Conservation (phyloP, 768 basidiomycete species). For the Naganishia friedmannii region DNA sequence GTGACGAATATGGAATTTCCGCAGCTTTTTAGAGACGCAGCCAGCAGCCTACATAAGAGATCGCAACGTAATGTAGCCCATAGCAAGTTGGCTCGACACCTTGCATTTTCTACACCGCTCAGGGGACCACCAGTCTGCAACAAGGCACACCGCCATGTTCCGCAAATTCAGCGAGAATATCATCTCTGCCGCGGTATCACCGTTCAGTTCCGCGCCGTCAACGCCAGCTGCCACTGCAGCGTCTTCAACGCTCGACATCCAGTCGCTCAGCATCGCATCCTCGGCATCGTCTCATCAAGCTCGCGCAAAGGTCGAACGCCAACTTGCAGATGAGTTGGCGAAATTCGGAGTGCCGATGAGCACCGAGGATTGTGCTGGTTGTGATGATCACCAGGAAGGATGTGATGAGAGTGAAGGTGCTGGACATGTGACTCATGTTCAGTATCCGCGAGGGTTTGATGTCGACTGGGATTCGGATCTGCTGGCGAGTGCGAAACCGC, state of each 20-base stretch:
- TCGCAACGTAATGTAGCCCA: no score
- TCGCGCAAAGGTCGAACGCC: conserved; percentile 16
- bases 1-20: conserved; percentile 7
- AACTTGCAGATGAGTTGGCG: conserved; percentile 55
- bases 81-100: no score
- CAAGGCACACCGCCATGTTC: neutral
- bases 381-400: conserved; percentile 60
- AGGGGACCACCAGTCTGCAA: neutral
- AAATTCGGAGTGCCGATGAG: conserved; percentile 65
- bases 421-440: conserved; percentile 58
- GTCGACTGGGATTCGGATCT: conserved; percentile 76
- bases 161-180: conserved; percentile 19
- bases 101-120: no score
- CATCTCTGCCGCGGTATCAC: conserved; percentile 7
- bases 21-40: neutral
- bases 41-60: no score
- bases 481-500: conserved; percentile 81
- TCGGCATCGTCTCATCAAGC: conserved; percentile 4
- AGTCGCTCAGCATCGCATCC: neutral
- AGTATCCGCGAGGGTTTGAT: conserved; percentile 69
- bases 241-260: neutral
- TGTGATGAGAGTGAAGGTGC: conserved; percentile 62
- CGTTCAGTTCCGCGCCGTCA: conserved; percentile 13
- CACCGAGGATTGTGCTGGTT: conserved; percentile 66
- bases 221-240: neutral